Percentiles rank a stretch among this genome's conserved stretches.
Evolutionary conservation across 2,329 filamentous ascomycete genomes (phyloP).

Genomic region (Botryosphaeria dothidea): DNA sequence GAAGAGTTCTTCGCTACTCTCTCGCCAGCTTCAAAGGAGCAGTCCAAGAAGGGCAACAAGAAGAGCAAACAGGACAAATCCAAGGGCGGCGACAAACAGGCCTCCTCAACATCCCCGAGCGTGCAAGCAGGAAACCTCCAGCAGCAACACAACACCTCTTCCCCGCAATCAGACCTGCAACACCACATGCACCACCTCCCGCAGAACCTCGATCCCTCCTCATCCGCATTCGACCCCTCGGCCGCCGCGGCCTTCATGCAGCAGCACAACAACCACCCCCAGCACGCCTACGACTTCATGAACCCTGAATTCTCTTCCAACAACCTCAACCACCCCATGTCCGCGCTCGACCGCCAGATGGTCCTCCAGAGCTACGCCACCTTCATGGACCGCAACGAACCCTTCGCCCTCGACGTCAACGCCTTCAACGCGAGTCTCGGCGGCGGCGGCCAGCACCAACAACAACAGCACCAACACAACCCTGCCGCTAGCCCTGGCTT

Average conservation of each 20-base stretch:
- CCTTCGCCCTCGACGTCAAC: constrained; percentile 24
- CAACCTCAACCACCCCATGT: constrained; percentile 53
- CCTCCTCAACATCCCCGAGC: constrained; percentile 20
- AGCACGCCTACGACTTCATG: constrained; percentile 16
- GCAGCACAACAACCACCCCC: not conserved
- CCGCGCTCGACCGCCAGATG: constrained; percentile 73
- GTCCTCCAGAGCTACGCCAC: constrained; percentile 70
- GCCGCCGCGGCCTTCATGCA: constrained; percentile 33
- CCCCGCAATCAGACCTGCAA: not conserved
- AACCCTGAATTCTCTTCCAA: not conserved
- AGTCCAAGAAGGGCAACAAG: constrained; percentile 24
- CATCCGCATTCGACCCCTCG: constrained; percentile 40
- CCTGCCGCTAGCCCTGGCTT: constrained; percentile 17
- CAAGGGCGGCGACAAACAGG: not conserved
- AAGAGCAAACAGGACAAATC: constrained; percentile 20
- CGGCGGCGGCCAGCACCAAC: not conserved
- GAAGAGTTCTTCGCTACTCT: constrained; percentile 90
- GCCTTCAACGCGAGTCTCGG: constrained; percentile 7
- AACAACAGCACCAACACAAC: constrained; percentile 20
- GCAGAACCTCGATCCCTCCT: constrained; percentile 31
- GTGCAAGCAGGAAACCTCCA: constrained; percentile 27
- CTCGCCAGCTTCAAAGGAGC: constrained; percentile 57
- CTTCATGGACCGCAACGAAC: constrained; percentile 20
- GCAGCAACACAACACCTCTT: constrained; percentile 46
- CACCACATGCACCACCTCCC: constrained; percentile 22